Base-by-base conservation (phyloP, 2,329 filamentous ascomycete genomes). In the Penicillium sp. region DNA sequence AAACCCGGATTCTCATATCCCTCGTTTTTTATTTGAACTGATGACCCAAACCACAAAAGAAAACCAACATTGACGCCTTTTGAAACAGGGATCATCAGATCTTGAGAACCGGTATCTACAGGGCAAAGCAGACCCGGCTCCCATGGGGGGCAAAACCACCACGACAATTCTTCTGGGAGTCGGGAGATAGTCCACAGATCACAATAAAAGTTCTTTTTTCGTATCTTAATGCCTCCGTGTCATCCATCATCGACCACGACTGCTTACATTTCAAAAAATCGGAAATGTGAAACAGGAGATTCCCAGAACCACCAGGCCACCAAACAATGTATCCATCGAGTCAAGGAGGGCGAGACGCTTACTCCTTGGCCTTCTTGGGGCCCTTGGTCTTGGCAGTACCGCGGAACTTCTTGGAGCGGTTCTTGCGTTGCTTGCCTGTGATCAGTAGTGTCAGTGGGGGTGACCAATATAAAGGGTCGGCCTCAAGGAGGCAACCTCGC, bases 391-490 rank as follows among this genome's bases (percentile, higher is more conserved):
- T 99, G 75, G 92, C 93, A 73, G 91, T 96, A 79, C 94, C 94
- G 72, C 94, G 90, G 80, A 97, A 89, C 78, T 93, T 94, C 92
- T 99, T 97, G 82, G 90, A 87, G 81, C 93, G 88, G 90, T 99
- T 99, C 91, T 99, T 99, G 85, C 94, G 90, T 85, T 97, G 94
- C 87, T 99, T 99, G 89, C 93, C 93, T 97, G 81, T 84, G 70
- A 49, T 47, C 41, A 45, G 42, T 23, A 37, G 44, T 41, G 55
- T 58, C 55, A 54, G 55, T 49, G n/a, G 35, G 20, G 27, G 18
- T 22, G 14, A 35, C 33, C 45, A 52, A 46, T 49, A 49, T 49
- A 49, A 20, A 49, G 46, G 46, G 46, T 49, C 46, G 31, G 46
- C 31, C 33, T 49, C 22, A 25, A 22, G 27, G 44, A 29, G 46